Base-by-base conservation (phyloP, 805 yeast species). In the Sugiyamaella marilandica region DNA sequence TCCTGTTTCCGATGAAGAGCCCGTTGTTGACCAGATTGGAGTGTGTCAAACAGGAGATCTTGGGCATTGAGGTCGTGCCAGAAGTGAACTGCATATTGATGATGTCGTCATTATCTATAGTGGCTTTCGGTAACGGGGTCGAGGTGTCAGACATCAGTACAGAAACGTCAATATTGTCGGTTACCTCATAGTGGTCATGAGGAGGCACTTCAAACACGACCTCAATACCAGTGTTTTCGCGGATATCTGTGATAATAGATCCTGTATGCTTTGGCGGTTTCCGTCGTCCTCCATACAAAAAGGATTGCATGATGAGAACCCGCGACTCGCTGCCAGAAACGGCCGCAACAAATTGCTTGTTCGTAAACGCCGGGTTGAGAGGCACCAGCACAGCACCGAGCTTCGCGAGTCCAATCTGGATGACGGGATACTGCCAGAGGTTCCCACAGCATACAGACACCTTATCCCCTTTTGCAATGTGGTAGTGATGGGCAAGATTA, bases 21-120 rank as follows among this genome's bases (percentile, higher is more conserved):
- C 67, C 68, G 47, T 65, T 65, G 55, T 65, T 65, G 49, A 63
- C 57, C n/a, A 65, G 49, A 43, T 54, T 58, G 33, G 43, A 36
- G 45, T 65, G 68, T 24, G 67, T 58, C 50, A 65, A 47, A 26
- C 63, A 58, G 3, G 68, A 53, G 18, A 64, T 54, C 55, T 65
- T 65, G 10, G 68, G 67, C 31, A 46, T 53, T 0, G 65, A 58
- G 10, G 68, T 65, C 13, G 68, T 65, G 13, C 68, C 68, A 1
- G 68, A 64, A 2, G 68, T 65, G 59, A 65, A 65, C 49, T 65
- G 68, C 68, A 65, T 63, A 50, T 65, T 61, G 41, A 62, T 55
- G 31, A 57, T 54, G 21, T 63, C 65, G 34, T 56, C 50, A 1
- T 16, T 11, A 11, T 31, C 13, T 18, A 32, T n/a, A 16, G n/a